Conservation (phyloP, 2,329 filamentous ascomycete genomes). For the Colletotrichum scovillei region DNA sequence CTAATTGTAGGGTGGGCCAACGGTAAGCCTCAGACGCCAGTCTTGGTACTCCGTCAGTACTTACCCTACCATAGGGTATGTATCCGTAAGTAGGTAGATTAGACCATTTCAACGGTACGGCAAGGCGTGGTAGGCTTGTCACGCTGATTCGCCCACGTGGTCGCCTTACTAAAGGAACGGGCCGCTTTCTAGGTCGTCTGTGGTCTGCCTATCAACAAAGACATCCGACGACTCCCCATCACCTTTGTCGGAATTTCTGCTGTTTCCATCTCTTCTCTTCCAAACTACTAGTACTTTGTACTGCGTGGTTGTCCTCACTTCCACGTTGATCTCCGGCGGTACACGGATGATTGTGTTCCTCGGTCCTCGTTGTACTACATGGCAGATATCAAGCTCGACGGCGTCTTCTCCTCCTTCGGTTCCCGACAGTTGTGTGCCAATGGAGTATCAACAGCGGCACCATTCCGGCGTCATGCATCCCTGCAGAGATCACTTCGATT, state of each 20-base stretch:
- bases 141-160: slow-evolving; percentile 29
- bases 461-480: slow-evolving; percentile 31
- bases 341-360: not conserved
- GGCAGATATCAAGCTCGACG: not conserved
- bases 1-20: slow-evolving; percentile 16
- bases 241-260: not conserved
- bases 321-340: not conserved
- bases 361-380: not conserved
- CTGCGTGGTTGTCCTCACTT: not conserved
- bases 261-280: not conserved
- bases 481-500: slow-evolving; percentile 28
- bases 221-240: slow-evolving; percentile 14
- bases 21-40: slow-evolving; percentile 7
- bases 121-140: slow-evolving; percentile 13
- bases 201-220: slow-evolving; percentile 16
- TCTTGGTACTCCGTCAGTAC: not conserved
- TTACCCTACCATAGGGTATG: too few relatives aligned
- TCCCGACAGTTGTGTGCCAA: slow-evolving; percentile 17
- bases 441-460: slow-evolving; percentile 18
- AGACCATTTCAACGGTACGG: slow-evolving; percentile 3
- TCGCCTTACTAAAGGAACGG: slow-evolving; percentile 29
- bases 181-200: slow-evolving; percentile 19
- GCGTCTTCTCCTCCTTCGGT: not conserved
- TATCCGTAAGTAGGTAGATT: not conserved
- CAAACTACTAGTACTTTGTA: not conserved